Conservation (phyloP, 805 yeast genomes). For the Nakazawaea pomicola region DNA sequence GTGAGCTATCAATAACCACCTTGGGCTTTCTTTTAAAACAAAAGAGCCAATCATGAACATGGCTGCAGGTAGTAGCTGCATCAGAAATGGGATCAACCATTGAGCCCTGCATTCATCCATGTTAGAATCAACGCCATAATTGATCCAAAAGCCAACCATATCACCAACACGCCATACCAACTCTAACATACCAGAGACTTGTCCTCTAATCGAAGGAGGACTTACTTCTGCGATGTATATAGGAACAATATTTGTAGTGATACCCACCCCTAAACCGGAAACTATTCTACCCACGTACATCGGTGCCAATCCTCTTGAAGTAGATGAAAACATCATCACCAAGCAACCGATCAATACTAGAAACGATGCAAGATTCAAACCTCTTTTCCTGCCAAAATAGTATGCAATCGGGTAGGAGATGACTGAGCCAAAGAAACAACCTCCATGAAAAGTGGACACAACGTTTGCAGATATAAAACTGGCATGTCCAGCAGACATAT, state of each 20-base stretch:
- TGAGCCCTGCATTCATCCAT: conserved; percentile 28
- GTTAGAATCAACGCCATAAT: conserved; percentile 38
- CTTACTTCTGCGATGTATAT: conserved; percentile 40
- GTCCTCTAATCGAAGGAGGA: conserved; percentile 41
- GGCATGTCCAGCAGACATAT: conserved; percentile 21
- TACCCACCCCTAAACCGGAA: conserved; percentile 51
- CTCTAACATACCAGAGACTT: conserved; percentile 41
- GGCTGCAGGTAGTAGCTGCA: conserved; percentile 37
- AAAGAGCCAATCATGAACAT: conserved; percentile 34
- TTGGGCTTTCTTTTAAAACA: conserved; percentile 40
- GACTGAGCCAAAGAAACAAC: conserved; percentile 44
- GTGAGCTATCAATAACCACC: conserved; percentile 35
- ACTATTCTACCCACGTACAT: conserved; percentile 49
- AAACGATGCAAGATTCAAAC: conserved; percentile 34
- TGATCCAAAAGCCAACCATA: conserved; percentile 44
- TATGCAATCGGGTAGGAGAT: conserved; percentile 46
- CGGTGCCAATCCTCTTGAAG: conserved; percentile 33
- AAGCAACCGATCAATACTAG: conserved; percentile 40
- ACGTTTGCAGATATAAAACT: conserved; percentile 32
- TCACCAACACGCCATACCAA: conserved; percentile 47
- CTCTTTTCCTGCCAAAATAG: conserved; percentile 33
- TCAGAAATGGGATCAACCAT: conserved; percentile 44
- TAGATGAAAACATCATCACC: conserved; percentile 30
- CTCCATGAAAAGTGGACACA: conserved; percentile 47
- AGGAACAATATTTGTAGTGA: conserved; percentile 44